Conservation (phyloP, 768 basidiomycete species). For the Pulveroboletus sp. region DNA sequence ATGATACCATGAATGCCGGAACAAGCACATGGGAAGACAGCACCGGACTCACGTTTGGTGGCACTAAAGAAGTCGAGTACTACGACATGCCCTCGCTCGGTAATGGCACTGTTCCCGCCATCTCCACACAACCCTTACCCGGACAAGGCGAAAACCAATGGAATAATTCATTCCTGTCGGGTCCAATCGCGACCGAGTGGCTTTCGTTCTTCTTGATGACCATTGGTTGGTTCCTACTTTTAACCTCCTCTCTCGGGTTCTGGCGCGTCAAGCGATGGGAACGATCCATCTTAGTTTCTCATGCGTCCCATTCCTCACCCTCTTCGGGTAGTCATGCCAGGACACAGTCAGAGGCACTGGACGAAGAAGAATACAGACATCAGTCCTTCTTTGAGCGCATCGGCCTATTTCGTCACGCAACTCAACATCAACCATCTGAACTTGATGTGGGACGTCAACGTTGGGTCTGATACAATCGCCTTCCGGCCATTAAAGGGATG, state of each 20-base stretch:
- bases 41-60: constrained; percentile 38
- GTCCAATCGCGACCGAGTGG: constrained; percentile 86
- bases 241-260: constrained; percentile 87
- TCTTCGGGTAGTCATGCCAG: constrained; percentile 32
- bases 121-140: constrained; percentile 6
- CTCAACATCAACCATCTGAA: constrained; percentile 11
- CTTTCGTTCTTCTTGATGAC: constrained; percentile 94
- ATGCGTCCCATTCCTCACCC: constrained; percentile 25
- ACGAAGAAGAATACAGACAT: constrained; percentile 23
- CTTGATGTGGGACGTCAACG: constrained; percentile 1
- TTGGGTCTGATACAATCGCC: constrained; percentile 7
- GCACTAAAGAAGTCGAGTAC: constrained; percentile 44
- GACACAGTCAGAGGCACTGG: constrained; percentile 24
- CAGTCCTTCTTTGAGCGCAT: constrained; percentile 31
- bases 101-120: constrained; percentile 22
- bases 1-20: constrained; percentile 35
- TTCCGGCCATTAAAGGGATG: constrained; percentile 28
- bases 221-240: constrained; percentile 80
- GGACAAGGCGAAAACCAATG: constrained; percentile 18
- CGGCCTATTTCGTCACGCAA: constrained; percentile 14
- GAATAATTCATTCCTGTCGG: constrained; percentile 41
- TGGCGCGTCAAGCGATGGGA: constrained; percentile 92
- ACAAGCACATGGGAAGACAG: constrained; percentile 28
- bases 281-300: constrained; percentile 60
- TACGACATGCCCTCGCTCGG: constrained; percentile 28